Base-by-base conservation (phyloP, 2,329 filamentous ascomycete species). In the Incumbomyces delicatus region DNA sequence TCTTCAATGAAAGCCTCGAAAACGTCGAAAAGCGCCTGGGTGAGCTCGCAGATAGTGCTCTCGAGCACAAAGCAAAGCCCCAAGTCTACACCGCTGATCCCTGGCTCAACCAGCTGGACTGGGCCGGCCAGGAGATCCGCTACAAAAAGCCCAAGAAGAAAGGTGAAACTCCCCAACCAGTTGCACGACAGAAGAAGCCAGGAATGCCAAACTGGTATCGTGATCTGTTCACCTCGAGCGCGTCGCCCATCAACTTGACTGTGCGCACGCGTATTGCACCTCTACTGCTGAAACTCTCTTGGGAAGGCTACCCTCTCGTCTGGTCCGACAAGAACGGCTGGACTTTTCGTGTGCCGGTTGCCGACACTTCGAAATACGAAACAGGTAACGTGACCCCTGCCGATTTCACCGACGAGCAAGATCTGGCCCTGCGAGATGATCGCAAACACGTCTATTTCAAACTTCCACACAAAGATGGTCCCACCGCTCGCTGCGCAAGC, bases 201-300 rank as follows among this genome's bases (percentile, higher is more conserved):
- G 92, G 92, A 12, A 92, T 86, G 84, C 92, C 92, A 0, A 76
- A 85, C 54, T 98, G 92, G 92, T 98, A 95, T 67, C 95, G 92
- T 60, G 87, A 88, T 61, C 71, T 98, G 1, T 95, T 94, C 57
- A 87, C 80, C 47, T 81, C 68, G 18, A 77, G 80, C 49, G 69
- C 75, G 7, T 0, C 76, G 76, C 37, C 66, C 0, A 92, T 95
- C 48, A 81, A 73, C 50, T 69, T 98, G 14, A 87, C 86, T 0
- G 89, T 96, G 0, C 79, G 94, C 38, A 94, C 88, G 30, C 79
- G 94, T 44, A 81, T 95, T 57, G 85, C 92, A 1, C 88, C 92
- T 0, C 69, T 98, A 14, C 69, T 98, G 11, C 71, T 98, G 5
- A 84, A 83, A 52, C 68, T 98, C 37, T 75, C 84, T 0, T 98